Conservation (phyloP, 345 rosid species). For the Boechera stricta region DNA sequence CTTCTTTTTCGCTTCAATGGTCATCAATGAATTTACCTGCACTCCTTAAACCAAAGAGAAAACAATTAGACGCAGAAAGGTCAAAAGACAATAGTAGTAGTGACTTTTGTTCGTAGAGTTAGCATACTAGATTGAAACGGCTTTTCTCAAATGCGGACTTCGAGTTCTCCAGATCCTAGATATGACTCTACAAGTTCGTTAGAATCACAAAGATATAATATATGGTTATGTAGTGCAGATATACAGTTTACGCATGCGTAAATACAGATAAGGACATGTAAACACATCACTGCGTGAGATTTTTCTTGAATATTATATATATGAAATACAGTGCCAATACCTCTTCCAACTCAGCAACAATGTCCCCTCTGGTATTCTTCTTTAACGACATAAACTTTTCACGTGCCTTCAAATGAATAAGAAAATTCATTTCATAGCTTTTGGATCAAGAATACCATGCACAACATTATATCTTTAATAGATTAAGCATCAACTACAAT, state of each 20-base stretch:
- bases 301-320: not conserved
- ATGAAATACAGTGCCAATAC: constrained; percentile 41
- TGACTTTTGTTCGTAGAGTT: constrained; percentile 23
- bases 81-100: not conserved
- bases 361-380: constrained; percentile 72
- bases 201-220: not conserved
- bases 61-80: constrained; percentile 44
- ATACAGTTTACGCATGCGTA: not conserved
- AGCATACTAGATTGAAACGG: constrained; percentile 86
- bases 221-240: too few relatives aligned
- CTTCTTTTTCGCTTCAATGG: constrained; percentile 85
- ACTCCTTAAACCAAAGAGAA: constrained; percentile 62
- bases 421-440: constrained; percentile 16
- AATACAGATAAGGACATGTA: not conserved
- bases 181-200: not conserved
- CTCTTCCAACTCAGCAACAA: constrained; percentile 87
- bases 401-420: constrained; percentile 64
- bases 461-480: not conserved
- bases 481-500: constrained; percentile 17
- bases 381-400: constrained; percentile 85
- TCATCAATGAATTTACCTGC: constrained; percentile 84
- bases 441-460: constrained; percentile 11
- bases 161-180: constrained; percentile 79
- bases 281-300: not conserved
- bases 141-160: constrained; percentile 85